Conservation (phyloP, 371 early-diverging fungal species). For the Rhizomucor pusillus region DNA sequence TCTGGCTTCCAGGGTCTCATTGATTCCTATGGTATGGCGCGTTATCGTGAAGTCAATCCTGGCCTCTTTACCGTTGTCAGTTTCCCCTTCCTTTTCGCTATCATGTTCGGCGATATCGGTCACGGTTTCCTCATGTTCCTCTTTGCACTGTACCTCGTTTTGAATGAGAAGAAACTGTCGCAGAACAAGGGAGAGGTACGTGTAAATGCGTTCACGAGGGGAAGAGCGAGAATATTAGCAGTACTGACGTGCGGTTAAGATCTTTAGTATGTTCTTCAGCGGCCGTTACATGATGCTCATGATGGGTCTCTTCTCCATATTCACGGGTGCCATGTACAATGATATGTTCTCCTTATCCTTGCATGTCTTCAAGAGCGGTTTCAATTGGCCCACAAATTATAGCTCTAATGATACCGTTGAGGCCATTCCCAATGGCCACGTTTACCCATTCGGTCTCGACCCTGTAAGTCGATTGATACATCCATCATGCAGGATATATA, state of each 20-base stretch:
- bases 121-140: constrained; percentile 92
- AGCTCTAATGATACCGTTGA: constrained; percentile 42
- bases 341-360: constrained; percentile 94
- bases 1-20: constrained; percentile 96
- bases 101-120: constrained; percentile 99
- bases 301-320: constrained; percentile 97
- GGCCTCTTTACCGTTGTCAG: constrained; percentile 97
- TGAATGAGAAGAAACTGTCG: constrained; percentile 79
- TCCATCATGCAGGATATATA: background rate
- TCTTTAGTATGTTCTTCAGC: constrained; percentile 87
- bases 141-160: constrained; percentile 74
- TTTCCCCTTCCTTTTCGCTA: constrained; percentile 99
- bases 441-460: constrained; percentile 79
- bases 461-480: constrained; percentile 45
- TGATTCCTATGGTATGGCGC: constrained; percentile 99
- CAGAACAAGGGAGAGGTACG: constrained; percentile 72
- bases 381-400: constrained; percentile 57
- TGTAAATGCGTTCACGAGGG: background rate
- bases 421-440: constrained; percentile 39
- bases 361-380: constrained; percentile 78
- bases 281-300: constrained; percentile 98
- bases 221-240: no score
- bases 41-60: constrained; percentile 99
- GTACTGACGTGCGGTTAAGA: constrained; percentile 31
- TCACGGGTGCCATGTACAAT: constrained; percentile 98